These are phyloP conservation scores for Ceratocystiopsis brevicomis DNA, from an alignment of 2,329 filamentous ascomycete genomes.

Conservation along the genomic window DNA sequence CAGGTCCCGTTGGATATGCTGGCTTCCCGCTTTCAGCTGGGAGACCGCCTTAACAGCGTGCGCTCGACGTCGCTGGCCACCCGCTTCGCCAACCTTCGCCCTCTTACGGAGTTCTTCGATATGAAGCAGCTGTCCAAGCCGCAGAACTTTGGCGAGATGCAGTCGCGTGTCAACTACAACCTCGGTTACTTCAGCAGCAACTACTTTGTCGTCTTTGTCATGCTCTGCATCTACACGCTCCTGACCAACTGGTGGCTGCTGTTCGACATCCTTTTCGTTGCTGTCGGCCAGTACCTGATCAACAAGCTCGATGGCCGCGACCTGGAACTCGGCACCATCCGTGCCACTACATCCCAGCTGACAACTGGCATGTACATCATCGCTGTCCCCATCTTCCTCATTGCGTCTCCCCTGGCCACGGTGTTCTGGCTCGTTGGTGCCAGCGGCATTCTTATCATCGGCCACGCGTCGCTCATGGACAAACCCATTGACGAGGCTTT, in stretches of 20 bases:
- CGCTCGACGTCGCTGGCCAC: constrained; percentile 59
- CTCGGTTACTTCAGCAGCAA: constrained; percentile 95
- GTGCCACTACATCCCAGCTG: constrained; percentile 77
- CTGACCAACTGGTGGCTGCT: constrained; percentile 73
- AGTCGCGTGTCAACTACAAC: constrained; percentile 93
- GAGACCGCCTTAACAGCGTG: constrained; percentile 68
- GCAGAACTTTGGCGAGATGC: constrained; percentile 68
- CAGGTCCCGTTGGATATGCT: constrained; percentile 83
- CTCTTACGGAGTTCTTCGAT: constrained; percentile 85
- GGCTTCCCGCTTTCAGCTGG: constrained; percentile 75
- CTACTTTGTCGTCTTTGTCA: constrained; percentile 82
- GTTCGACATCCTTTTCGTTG: constrained; percentile 80
- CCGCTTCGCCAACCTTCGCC: constrained; percentile 82
- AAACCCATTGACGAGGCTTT: constrained; percentile 99
- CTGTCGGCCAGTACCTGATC: constrained; percentile 77
- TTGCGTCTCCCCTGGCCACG: constrained; percentile 67
- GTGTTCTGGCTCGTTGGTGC: constrained; percentile 93
- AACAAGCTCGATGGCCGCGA: constrained; percentile 78
- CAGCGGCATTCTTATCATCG: constrained; percentile 79
- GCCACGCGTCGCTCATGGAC: constrained; percentile 89
- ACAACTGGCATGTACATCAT: constrained; percentile 77
- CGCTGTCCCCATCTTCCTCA: constrained; percentile 67
- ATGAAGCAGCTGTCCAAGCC: constrained; percentile 92
- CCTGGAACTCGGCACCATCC: constrained; percentile 65
- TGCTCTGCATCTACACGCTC: constrained; percentile 90